These are phyloP conservation scores for Mariannaea elegans DNA, from an alignment of 2,329 filamentous ascomycete species.

Conservation along the genomic window DNA sequence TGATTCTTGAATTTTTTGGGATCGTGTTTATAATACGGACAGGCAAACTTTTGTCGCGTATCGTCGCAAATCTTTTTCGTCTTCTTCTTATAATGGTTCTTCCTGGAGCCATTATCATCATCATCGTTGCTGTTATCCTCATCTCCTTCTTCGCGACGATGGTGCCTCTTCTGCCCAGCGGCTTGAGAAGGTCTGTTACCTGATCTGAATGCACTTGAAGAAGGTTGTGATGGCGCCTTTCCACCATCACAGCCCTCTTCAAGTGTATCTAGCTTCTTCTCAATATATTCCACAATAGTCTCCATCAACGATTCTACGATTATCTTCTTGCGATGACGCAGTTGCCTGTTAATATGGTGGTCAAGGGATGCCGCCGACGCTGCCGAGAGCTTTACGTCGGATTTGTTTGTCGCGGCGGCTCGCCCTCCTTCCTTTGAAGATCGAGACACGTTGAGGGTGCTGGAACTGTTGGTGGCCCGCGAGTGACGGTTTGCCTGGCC, in stretches of 20 bases:
- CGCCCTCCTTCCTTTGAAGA: slow-evolving; percentile 21
- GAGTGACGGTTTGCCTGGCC: slow-evolving; percentile 25
- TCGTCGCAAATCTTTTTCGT: slow-evolving; percentile 46
- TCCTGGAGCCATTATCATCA: slow-evolving; percentile 41
- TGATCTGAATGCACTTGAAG: slow-evolving; percentile 30
- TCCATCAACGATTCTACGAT: slow-evolving; percentile 26
- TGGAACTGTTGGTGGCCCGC: slow-evolving; percentile 21
- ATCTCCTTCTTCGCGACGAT: slow-evolving; percentile 28
- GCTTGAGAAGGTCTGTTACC: slow-evolving; percentile 16
- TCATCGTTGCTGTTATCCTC: slow-evolving; percentile 40
- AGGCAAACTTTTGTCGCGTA: slow-evolving; percentile 43
- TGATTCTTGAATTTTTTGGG: slow-evolving; percentile 36
- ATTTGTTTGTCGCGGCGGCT: slow-evolving; percentile 34
- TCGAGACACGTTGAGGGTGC: slow-evolving; percentile 32
- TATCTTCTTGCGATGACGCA: slow-evolving; percentile 23
- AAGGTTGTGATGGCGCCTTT: slow-evolving; percentile 21
- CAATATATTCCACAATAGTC: slow-evolving; percentile 21
- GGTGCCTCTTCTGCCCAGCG: slow-evolving; percentile 31
- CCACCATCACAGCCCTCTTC: slow-evolving; percentile 27
- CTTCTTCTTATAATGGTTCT: slow-evolving; percentile 47
- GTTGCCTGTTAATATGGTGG: slow-evolving; percentile 19
- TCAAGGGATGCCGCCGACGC: slow-evolving; percentile 25
- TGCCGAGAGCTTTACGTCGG: slow-evolving; percentile 22
- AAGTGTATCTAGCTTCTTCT: slow-evolving; percentile 23
- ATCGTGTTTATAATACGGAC: slow-evolving; percentile 49